These are phyloP conservation scores for Ustilago shanxiensis DNA, from an alignment of 1,284 basidiomycete species.

Conservation along the genomic window DNA sequence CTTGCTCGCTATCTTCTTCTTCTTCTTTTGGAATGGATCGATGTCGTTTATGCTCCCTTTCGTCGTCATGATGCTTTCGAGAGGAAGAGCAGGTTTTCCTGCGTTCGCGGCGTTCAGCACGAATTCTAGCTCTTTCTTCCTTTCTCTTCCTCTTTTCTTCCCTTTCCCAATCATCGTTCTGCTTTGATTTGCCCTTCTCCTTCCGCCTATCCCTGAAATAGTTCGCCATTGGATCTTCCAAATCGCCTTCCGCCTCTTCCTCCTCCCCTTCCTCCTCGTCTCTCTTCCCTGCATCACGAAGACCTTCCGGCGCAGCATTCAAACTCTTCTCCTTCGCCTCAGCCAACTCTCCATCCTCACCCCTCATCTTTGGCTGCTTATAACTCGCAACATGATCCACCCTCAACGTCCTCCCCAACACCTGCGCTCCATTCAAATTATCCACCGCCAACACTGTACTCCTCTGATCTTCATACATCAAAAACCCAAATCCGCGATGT, in stretches of 20 bases:
- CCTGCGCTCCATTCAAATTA: slow-evolving; percentile 94
- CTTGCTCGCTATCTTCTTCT: background rate
- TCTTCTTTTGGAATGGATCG: background rate
- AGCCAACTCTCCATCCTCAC: slow-evolving; percentile 86
- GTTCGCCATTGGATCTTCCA: slow-evolving; percentile 97
- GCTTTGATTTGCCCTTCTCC: slow-evolving; percentile 14
- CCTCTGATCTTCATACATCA: slow-evolving; percentile 99
- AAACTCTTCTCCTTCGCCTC: slow-evolving; percentile 76
- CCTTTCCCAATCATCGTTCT: slow-evolving; percentile 21
- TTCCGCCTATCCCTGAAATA: slow-evolving; percentile 73
- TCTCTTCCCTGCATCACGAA: background rate
- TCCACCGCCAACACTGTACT: slow-evolving; percentile 96
- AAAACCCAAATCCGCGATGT: slow-evolving; percentile 87
- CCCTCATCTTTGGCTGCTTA: slow-evolving; percentile 81
- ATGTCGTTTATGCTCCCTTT: background rate
- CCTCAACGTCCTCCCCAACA: slow-evolving; percentile 85
- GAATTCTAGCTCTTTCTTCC: slow-evolving; percentile 57
- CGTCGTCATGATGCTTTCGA: too few relatives aligned
- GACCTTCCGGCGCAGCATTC: slow-evolving; percentile 51
- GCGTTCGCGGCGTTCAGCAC: slow-evolving; percentile 48
- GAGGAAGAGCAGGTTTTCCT: too few relatives aligned
- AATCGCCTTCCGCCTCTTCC: slow-evolving; percentile 76
- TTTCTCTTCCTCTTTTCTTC: slow-evolving; percentile 53
- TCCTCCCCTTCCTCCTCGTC: slow-evolving; percentile 70
- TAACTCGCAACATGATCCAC: slow-evolving; percentile 95